Conservation (phyloP, 805 yeast genomes). For the Clavispora asparagi region DNA sequence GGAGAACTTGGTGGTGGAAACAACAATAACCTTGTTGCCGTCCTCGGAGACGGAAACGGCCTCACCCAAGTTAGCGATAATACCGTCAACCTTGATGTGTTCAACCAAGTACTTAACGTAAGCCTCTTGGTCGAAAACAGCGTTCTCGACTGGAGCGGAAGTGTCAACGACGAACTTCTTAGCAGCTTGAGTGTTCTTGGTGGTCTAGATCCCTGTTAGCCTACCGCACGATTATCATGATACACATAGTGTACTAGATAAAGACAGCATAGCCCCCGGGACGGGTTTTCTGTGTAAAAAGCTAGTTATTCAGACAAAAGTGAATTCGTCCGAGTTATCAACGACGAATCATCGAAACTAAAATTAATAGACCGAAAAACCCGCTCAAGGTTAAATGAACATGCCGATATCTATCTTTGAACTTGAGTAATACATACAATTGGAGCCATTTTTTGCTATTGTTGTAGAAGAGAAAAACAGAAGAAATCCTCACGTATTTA, state of each 20-base stretch:
- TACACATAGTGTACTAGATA: slow-evolving; percentile 19
- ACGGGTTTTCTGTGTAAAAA: slow-evolving; percentile 27
- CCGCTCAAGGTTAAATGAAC: slow-evolving; percentile 32
- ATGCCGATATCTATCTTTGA: slow-evolving; percentile 21
- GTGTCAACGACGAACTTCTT: slow-evolving; percentile 93
- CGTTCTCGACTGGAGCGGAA: slow-evolving; percentile 95
- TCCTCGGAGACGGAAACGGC: slow-evolving; percentile 82
- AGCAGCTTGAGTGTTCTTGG: slow-evolving; percentile 65
- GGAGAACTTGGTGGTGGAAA: slow-evolving; percentile 92
- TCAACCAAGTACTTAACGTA: slow-evolving; percentile 97
- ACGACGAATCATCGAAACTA: not conserved
- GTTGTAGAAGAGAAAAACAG: not conserved
- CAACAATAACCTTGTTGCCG: slow-evolving; percentile 84
- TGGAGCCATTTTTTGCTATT: slow-evolving; percentile 73
- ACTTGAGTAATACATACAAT: slow-evolving; percentile 58
- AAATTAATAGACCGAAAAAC: slow-evolving; percentile 13
- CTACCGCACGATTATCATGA: slow-evolving; percentile 58
- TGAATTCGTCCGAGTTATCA: not conserved
- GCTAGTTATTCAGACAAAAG: not conserved
- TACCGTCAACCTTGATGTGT: slow-evolving; percentile 98
- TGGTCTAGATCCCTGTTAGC: slow-evolving; percentile 66
- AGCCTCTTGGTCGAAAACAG: slow-evolving; percentile 95
- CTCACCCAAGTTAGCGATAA: slow-evolving; percentile 95
- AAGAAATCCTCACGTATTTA: not conserved
- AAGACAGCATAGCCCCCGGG: slow-evolving; percentile 48